phyloP scores from a whole-genome alignment of 345 rosid species.

The Excoecaria cochinchinensis region DNA sequence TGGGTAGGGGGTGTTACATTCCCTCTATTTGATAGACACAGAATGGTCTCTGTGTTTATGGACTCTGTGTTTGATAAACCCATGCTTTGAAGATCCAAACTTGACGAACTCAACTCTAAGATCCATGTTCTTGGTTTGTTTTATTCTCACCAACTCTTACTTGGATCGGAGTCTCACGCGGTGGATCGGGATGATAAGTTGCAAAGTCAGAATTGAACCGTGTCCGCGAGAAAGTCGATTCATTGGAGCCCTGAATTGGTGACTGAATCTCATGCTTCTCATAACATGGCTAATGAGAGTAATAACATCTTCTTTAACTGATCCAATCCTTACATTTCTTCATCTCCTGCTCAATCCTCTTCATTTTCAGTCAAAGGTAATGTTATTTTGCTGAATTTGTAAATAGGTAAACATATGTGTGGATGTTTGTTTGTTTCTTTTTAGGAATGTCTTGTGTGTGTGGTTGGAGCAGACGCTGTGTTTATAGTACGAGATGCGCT shows the following conservation, averaged over 20 bases:
- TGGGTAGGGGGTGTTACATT: no score
- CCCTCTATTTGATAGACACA: no score
- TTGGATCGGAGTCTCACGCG: constrained; percentile 32
- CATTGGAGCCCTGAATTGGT: constrained; percentile 79
- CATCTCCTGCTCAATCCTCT: constrained; percentile 34
- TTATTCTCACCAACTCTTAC: no score
- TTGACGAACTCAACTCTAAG: no score
- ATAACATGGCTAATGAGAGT: background rate
- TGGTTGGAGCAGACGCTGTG: constrained; percentile 42
- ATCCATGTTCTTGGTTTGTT: no score
- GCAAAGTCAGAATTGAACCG: constrained; percentile 27
- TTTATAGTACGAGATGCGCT: constrained; percentile 29
- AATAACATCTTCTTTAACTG: constrained; percentile 6
- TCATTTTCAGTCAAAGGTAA: constrained; percentile 54
- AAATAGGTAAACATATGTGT: background rate
- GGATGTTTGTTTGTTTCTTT: background rate
- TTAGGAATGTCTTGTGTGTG: background rate
- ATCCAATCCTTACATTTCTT: constrained; percentile 57
- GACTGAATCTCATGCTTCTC: constrained; percentile 39
- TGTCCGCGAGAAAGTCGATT: constrained; percentile 57
- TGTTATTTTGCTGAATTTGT: background rate
- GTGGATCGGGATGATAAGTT: constrained; percentile 1
- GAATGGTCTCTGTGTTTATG: no score
- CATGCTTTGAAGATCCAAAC: no score
- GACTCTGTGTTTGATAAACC: no score